Base-by-base conservation (phyloP, 176 grass and related monocot species). In the Phragmites australis region DNA sequence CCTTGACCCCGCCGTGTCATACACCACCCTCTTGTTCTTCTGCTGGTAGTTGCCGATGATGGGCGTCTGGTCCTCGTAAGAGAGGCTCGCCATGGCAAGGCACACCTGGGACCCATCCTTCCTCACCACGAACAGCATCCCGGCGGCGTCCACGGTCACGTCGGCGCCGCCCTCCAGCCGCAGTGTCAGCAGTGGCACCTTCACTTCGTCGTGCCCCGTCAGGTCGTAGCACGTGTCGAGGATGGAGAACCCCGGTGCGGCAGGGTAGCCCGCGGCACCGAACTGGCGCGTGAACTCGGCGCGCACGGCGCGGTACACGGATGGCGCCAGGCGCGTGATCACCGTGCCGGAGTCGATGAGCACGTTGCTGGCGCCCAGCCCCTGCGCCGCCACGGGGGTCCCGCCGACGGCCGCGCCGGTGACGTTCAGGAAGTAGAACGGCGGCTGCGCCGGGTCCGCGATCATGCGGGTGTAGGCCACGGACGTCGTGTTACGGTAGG, bases 11-110 rank as follows among this genome's bases (percentile, higher is more conserved):
- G 76, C 50, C 7, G 90, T 93, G 78, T 98, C 95, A 63, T 94
- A 98, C 53, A 98, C 83, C 10, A 94, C 81, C 86, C 95, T 94
- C 65, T 93, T 91, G 78, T 94, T 98, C 88, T 93, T 98, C 86
- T 94, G 95, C 75, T 98, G 95, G 76, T 98, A 94, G 77, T 94
- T 98, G 18, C 95, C 95, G 13, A 98, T 82, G 75, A 94, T 98
- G 5, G 88, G 92, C 34, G 69, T 73, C 73, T 94, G 81, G 81
- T 94, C 95, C 70, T 98, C 95, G n/a, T 87, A 91, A 3, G 86
- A n/a, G 1, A 94, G 82, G 42, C 88, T 80, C 6, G 95, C 95
- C 46, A 94, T 60, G 5, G 95, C 95, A 63, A 98, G 72, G 79
- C 95, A 97, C 32, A 93, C 95, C 80, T 89, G 95, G 1, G 95